Percentiles rank a stretch among this genome's conserved stretches.
Evolutionary conservation across 2,329 filamentous ascomycete genomes (phyloP).

Genomic region (Alternaria alternata): DNA sequence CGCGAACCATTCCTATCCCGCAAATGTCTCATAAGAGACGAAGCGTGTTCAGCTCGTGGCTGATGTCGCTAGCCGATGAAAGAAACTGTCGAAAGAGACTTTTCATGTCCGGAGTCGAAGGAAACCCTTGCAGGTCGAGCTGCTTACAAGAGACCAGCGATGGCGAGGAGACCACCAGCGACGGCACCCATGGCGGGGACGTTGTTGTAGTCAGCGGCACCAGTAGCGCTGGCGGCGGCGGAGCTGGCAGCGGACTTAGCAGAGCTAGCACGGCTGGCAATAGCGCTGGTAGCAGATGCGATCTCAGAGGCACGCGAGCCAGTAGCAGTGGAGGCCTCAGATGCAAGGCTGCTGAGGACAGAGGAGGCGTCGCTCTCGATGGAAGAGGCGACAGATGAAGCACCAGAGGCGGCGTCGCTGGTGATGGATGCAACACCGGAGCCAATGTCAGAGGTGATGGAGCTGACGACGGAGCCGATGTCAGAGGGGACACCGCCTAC

Average conservation of each 20-base stretch:
- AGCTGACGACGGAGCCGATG: slow-evolving; percentile 18
- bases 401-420: slow-evolving; percentile 17
- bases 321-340: not conserved
- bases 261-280: slow-evolving; percentile 10
- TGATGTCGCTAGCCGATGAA: slow-evolving; percentile 11
- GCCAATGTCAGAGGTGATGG: slow-evolving; percentile 20
- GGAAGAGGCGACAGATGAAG: slow-evolving; percentile 22
- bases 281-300: slow-evolving; percentile 7
- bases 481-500: slow-evolving; percentile 19
- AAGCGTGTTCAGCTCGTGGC: slow-evolving; percentile 18
- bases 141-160: slow-evolving; percentile 46
- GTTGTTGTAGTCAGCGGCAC: slow-evolving; percentile 32
- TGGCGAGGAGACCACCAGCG: slow-evolving; percentile 41
- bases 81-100: slow-evolving; percentile 13
- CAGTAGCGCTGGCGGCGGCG: slow-evolving; percentile 22
- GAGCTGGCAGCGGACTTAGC: slow-evolving; percentile 6
- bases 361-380: slow-evolving; percentile 23
- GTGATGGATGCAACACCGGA: slow-evolving; percentile 18
- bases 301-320: not conserved
- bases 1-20: slow-evolving; percentile 10
- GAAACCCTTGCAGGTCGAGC: not conserved
- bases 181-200: slow-evolving; percentile 44
- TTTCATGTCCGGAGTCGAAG: slow-evolving; percentile 7
- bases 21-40: slow-evolving; percentile 21
- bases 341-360: slow-evolving; percentile 19